These are phyloP conservation scores for Lanmaoa rubissima DNA, from an alignment of 768 basidiomycete genomes.

Conservation along the genomic window DNA sequence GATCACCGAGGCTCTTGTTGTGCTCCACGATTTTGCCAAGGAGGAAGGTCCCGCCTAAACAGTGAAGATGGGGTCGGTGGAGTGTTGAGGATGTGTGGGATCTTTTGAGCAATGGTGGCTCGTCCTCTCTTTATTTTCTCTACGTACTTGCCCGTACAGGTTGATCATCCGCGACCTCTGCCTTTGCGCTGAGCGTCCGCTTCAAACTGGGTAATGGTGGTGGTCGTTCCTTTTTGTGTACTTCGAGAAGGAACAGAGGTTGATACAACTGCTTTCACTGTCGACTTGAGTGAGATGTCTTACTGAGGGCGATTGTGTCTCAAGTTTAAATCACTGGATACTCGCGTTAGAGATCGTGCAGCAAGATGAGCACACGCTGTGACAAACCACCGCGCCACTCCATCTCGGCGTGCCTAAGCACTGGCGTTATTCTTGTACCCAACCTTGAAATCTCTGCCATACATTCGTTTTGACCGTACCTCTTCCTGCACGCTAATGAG, in stretches of 20 bases:
- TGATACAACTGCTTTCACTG: conserved; percentile 55
- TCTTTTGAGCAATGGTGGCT: conserved; percentile 41
- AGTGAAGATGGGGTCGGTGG: background rate
- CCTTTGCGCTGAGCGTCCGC: conserved; percentile 37
- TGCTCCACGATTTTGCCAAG: conserved; percentile 80
- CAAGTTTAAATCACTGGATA: background rate
- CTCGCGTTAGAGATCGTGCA: background rate
- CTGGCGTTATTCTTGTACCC: background rate
- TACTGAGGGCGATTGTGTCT: too few relatives aligned
- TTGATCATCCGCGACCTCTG: conserved; percentile 39
- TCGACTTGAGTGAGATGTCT: background rate
- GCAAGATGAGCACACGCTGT: background rate
- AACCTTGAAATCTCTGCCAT: too few relatives aligned
- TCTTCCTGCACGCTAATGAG: conserved; percentile 5
- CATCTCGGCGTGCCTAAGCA: background rate
- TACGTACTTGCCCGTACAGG: conserved; percentile 34
- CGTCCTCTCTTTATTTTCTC: conserved; percentile 48
- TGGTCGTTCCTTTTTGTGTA: conserved; percentile 55
- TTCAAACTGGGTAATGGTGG: conserved; percentile 44
- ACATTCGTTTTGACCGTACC: background rate
- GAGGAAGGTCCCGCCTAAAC: conserved; percentile 28
- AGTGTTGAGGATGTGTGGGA: conserved; percentile 15
- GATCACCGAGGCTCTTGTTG: conserved; percentile 86
- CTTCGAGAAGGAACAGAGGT: conserved; percentile 52
- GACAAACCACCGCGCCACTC: too few relatives aligned